phyloP scores from a whole-genome alignment of 2,329 filamentous ascomycete species.

The Claviceps sp. region DNA sequence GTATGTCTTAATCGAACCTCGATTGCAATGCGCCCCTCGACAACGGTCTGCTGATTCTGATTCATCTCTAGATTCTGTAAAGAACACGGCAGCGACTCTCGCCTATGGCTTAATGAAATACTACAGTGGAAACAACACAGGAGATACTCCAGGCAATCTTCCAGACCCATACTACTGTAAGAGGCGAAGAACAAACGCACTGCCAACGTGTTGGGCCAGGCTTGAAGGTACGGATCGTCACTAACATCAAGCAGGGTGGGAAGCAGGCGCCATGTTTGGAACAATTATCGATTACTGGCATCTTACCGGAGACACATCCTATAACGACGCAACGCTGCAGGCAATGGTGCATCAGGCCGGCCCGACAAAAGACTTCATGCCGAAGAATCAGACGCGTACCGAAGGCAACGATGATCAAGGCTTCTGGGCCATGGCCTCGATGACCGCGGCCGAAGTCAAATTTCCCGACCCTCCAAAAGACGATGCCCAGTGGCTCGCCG shows the following conservation, averaged over 20 bases:
- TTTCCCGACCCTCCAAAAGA: slow-evolving; percentile 54
- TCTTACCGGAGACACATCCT: slow-evolving; percentile 51
- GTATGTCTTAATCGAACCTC: slow-evolving; percentile 11
- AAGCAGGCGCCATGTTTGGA: slow-evolving; percentile 59
- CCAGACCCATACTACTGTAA: slow-evolving; percentile 51
- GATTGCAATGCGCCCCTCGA: background rate
- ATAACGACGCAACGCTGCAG: slow-evolving; percentile 46
- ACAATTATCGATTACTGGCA: slow-evolving; percentile 61
- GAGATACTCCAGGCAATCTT: slow-evolving; percentile 43
- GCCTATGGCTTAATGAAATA: slow-evolving; percentile 34
- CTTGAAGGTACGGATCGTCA: background rate
- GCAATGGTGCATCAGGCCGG: slow-evolving; percentile 49
- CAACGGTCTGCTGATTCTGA: background rate
- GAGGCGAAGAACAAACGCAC: slow-evolving; percentile 13
- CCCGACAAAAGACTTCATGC: slow-evolving; percentile 50
- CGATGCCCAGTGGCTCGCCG: slow-evolving; percentile 59
- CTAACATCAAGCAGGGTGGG: slow-evolving; percentile 42
- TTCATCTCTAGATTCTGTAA: slow-evolving; percentile 31
- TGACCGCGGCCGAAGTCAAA: slow-evolving; percentile 64
- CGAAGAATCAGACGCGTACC: slow-evolving; percentile 46
- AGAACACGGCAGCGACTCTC: slow-evolving; percentile 32
- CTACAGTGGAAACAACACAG: slow-evolving; percentile 45
- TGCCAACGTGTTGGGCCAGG: slow-evolving; percentile 12
- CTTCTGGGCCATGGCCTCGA: slow-evolving; percentile 76
- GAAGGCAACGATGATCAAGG: slow-evolving; percentile 65